These are phyloP conservation scores for Pythium grandisporangium DNA, from an alignment of 352 stramenopile genomes.

Conservation along the genomic window DNA sequence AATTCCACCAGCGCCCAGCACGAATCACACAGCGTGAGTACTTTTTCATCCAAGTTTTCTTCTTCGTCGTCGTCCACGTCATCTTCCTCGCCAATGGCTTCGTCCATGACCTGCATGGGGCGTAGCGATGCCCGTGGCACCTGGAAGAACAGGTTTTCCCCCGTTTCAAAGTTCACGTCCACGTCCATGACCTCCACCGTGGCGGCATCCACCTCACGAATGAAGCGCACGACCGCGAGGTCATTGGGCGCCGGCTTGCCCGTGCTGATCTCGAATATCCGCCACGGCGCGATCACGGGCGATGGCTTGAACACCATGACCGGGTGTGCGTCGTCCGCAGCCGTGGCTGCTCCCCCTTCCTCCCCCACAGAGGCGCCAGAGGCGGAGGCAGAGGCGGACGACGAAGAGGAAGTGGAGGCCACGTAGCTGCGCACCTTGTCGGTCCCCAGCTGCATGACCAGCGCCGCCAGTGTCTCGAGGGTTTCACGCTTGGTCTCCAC, in stretches of 20 bases:
- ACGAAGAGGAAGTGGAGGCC: no score
- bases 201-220: conserved; percentile 62
- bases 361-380: conserved; percentile 33
- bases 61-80: conserved; percentile 55
- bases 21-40: conserved; percentile 80
- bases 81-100: conserved; percentile 69
- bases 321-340: no score
- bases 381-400: no score
- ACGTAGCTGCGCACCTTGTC: conserved; percentile 65
- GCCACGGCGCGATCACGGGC: conserved; percentile 58
- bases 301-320: conserved; percentile 54
- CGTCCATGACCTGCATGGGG: conserved; percentile 74
- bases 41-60: conserved; percentile 71
- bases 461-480: conserved; percentile 58
- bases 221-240: conserved; percentile 74
- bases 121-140: conserved; percentile 47
- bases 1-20: conserved; percentile 82
- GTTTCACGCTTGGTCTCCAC: conserved; percentile 59
- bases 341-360: no score
- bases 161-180: conserved; percentile 83
- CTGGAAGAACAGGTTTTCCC: conserved; percentile 75
- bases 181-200: conserved; percentile 82
- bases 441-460: conserved; percentile 71
- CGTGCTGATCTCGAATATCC: conserved; percentile 79
- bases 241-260: conserved; percentile 77